Evolutionary conservation across 495 filamentous ascomycete genomes (phyloP), one percentile per base, ranked within the genome.

Genomic region (Oidiodendron maius): DNA sequence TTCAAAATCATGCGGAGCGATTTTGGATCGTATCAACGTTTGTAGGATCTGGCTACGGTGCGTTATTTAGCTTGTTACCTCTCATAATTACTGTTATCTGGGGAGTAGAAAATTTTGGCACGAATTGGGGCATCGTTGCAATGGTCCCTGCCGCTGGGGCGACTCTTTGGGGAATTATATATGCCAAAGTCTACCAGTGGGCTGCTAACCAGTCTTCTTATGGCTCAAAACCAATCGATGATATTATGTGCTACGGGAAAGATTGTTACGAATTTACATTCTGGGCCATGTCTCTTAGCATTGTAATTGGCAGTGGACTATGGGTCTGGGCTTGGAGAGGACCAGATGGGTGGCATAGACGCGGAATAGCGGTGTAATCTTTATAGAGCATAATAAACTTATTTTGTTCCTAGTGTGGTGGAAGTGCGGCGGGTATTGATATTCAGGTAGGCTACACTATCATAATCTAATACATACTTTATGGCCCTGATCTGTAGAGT

Each of bases 91-190:
- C 79, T 44, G 87, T 96, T 20, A 90, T 97, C 37, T 98, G 93
- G 93, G 93, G 93, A 28, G 89, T 95, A 1, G 88, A 96, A 68
- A 98, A 97, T 64, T 97, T 97, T 63, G 93, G 87, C 50, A 98
- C 93, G 2, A 97, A 98, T 57, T 98, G 91, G 83, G 93, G 93
- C 12, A 89, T 96, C 50, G 82, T 98, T 13, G 87, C 87, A 26
- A 87, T 94, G 70, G 84, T 90, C 40, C 93, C 93, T 8, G 93
- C 91, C 1, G 63, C 79, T 2, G 91, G 91, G 0, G 89, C 90
- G 0, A 84, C 87, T 0, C 70, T 90, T 9, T 98, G 88, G 89
- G 87, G 93, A 0, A 55, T 87, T 3, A 66, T 96, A 11, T 98
- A 96, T 60, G 83, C 83, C 6, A 75, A 69, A 0, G 82, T 87